A percentile compares a stretch with the other conserved stretches of the same genome.
phyloP scores from a whole-genome alignment of 192 early-diverging fungal genomes.

The Rhizoclosmatium sp. region DNA sequence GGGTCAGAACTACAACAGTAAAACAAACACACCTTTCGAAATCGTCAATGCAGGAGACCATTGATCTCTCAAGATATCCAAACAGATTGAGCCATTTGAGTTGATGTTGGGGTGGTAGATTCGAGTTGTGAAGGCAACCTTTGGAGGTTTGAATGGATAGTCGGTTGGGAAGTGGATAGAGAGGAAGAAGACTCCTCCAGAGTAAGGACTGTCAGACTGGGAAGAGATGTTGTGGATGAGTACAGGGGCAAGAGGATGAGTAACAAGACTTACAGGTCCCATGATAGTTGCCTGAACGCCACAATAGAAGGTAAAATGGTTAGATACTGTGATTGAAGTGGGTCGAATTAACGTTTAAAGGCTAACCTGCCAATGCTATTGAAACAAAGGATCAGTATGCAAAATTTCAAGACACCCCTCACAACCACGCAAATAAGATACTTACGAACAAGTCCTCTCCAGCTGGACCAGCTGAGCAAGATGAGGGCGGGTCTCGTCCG shows the following conservation, averaged over 20 bases:
- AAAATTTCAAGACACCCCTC: neutral
- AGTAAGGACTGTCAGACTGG: slow-evolving; percentile 90
- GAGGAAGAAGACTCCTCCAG: slow-evolving; percentile 96
- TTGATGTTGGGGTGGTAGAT: slow-evolving; percentile 99
- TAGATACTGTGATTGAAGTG: neutral
- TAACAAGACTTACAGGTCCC: slow-evolving; percentile 80
- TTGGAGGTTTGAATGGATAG: slow-evolving; percentile 38
- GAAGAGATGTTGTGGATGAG: neutral
- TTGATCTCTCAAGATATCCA: slow-evolving; percentile 98
- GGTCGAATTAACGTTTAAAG: neutral
- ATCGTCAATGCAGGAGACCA: slow-evolving; percentile 99
- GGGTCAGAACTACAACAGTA: neutral
- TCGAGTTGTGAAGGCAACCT: slow-evolving; percentile 93
- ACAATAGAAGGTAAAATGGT: neutral
- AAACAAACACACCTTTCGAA: slow-evolving; percentile 77
- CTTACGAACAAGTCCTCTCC: slow-evolving; percentile 80
- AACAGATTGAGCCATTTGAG: slow-evolving; percentile 95
- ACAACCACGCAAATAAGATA: slow-evolving; percentile 20
- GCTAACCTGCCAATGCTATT: slow-evolving; percentile 45
- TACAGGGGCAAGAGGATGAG: neutral
- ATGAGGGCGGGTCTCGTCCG: slow-evolving; percentile 95
- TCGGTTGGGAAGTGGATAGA: slow-evolving; percentile 95
- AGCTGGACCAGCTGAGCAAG: slow-evolving; percentile 95
- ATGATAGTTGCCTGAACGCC: slow-evolving; percentile 93
- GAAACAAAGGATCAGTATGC: neutral